phyloP scores from a whole-genome alignment of 1,284 basidiomycete species.

The Garcileccinum viscosum region DNA sequence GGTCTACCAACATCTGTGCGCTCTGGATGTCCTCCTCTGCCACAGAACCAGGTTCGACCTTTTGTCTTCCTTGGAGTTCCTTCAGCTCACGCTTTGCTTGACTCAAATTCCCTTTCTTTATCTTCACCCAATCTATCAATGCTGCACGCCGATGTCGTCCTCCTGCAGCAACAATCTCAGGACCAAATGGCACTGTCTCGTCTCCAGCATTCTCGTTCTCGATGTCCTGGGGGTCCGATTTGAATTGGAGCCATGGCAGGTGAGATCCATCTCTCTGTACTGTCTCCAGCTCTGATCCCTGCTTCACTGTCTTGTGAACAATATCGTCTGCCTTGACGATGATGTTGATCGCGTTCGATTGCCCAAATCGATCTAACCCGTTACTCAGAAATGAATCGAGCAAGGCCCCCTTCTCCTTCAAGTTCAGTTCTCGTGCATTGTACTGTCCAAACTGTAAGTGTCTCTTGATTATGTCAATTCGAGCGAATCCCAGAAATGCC shows the following conservation, averaged over 20 bases:
- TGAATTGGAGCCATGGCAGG: not conserved
- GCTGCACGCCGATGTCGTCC: not conserved
- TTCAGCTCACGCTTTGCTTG: not conserved
- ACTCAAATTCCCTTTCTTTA: fast-evolving
- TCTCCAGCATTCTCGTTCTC: too few relatives aligned
- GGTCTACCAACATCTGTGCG: not conserved
- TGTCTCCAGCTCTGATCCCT: not conserved
- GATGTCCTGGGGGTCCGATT: not conserved
- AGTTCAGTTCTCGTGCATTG: not conserved
- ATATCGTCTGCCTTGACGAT: not conserved
- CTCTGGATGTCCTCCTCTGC: not conserved
- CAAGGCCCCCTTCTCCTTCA: fast-evolving
- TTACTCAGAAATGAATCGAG: not conserved
- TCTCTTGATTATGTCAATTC: not conserved
- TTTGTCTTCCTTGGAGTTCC: not conserved
- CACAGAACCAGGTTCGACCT: not conserved
- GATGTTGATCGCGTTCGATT: fast-evolving
- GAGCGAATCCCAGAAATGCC: not conserved
- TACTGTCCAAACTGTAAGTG: not conserved
- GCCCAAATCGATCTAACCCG: not conserved
- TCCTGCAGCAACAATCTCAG: not conserved
- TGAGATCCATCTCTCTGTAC: not conserved
- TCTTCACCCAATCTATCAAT: not conserved
- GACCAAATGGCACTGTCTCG: too few relatives aligned
- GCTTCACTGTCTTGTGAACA: not conserved